Base-by-base conservation (phyloP, 2,329 filamentous ascomycete genomes). In the Microascus cirrosus region DNA sequence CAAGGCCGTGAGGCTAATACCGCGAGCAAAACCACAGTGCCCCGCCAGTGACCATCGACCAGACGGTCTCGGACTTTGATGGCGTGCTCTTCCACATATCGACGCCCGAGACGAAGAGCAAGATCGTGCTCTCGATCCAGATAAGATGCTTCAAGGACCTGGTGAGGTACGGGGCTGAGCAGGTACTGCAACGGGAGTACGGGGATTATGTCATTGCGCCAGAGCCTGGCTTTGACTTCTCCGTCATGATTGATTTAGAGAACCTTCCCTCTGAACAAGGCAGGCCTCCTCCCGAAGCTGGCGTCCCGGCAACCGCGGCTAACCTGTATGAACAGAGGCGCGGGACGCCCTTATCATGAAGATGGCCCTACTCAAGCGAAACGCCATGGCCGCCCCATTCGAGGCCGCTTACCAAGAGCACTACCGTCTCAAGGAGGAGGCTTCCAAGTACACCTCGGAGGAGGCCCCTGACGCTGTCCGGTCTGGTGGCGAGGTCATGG, bases 31-130 rank as follows among this genome's bases (percentile, higher is more conserved):
- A 22, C 36, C 34, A 50, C 45, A 96, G 93, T 74, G 88, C 88
- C 71, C 77, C 90, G 65, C 90, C 91, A 60, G 82, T 84, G 60
- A 90, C 89, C 65, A 96, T 99, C 72, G 95, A 99, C 75, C 94
- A 99, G 78, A 90, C 95, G 62, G 90, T 96, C 62, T 97, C 93
- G 70, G 94, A 99, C 76, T 99, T 99, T 70, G 95, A 99, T 75
- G 93, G 93, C 70, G 94, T 97, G 66, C 95, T 89, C 65, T 99
- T 97, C 76, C 94, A 99, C 74, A 92, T 99, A 69, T 97, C 93
- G 42, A 99, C 94, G 1, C 94, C 93, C 60, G 91, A 96, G 72
- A 78, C 85, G 61, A 97, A 97, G 80, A 86, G 90, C 55, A 90
- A 95, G 76, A 96, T 99, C 64, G 82, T 95, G 56, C 85, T 99